Base-by-base conservation (phyloP, 305 asterid genomes). In the Coffea humblotiana region DNA sequence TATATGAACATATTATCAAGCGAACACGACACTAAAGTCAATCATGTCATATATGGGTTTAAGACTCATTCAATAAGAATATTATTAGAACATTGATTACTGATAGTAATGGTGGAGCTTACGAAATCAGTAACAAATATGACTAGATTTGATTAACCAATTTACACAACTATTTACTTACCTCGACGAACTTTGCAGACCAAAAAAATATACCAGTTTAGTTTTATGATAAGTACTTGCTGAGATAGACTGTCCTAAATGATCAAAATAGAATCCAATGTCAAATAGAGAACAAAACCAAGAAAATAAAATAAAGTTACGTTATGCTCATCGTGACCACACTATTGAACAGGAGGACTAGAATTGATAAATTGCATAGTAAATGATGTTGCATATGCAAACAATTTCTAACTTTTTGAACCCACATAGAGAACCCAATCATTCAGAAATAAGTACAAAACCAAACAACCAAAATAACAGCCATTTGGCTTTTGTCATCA, bases 351-450 rank as follows among this genome's bases (percentile, higher is more conserved):
- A 18, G 3, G 6, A 48, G 47, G 7, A 29, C 14, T 32, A 23
- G 71, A 14, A 19, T 19, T 52, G 35, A 19, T 35, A 45, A 10
- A 13, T 29, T 45, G 2, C 11, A 70, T 4, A 25, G 21, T 40
- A 40, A 45, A 71, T 69, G 81, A 16, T 56, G 7, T 10, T 54
- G 71, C 81, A 78, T 40, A 43, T 40, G 61, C 51, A 13, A 19
- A 78, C 77, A 78, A 71, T 43, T 54, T 54, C 52, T 40, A 68
- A 61, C 81, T 78, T 78, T 78, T 69, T 40, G 56, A 69, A 68
- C 69, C 29, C 63, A 54, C 67, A 37, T 45, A 61, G 16, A 71
- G 72, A 79, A 49, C 51, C 72, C 56, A 63, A 63, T 37, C 74
- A 68, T 47, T 72, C 35, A 54, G 7, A 64, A 47, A 60, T 3